A percentile compares a stretch with the other conserved stretches of the same genome.
Evolutionary conservation across 805 yeast genomes (phyloP).

Genomic region (Saccharomycopsis babjevae): DNA sequence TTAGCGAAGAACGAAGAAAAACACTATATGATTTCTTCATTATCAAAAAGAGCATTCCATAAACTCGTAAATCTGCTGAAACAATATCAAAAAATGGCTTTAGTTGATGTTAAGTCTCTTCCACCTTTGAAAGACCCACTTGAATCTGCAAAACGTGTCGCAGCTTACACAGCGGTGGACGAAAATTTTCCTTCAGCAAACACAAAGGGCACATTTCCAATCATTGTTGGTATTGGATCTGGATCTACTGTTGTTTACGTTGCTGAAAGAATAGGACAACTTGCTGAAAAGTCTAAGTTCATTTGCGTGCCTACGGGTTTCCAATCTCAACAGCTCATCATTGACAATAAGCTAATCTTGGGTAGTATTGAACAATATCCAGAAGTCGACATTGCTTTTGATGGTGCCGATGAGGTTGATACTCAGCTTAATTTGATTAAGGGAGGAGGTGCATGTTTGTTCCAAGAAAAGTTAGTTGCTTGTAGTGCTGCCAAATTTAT

Average conservation of each 20-base stretch:
- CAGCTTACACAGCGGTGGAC: conserved; percentile 90
- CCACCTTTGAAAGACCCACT: conserved; percentile 36
- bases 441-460: conserved; percentile 98
- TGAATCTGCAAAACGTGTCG: conserved; percentile 79
- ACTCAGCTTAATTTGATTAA: conserved; percentile 71
- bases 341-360: conserved; percentile 66
- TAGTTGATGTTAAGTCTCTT: not conserved
- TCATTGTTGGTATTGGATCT: conserved; percentile 84
- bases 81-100: not conserved
- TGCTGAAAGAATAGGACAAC: conserved; percentile 84
- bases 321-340: conserved; percentile 80
- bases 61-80: not conserved
- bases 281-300: conserved; percentile 40
- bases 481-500: conserved; percentile 65
- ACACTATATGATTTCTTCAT: not conserved
- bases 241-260: conserved; percentile 97
- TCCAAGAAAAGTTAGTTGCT: conserved; percentile 94
- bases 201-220: not conserved
- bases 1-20: no score
- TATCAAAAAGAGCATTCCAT: not conserved
- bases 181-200: conserved; percentile 66
- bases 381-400: conserved; percentile 83
- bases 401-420: conserved; percentile 98
- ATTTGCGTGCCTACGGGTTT: conserved; percentile 94
- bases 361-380: conserved; percentile 81